Evolutionary conservation across 2,329 filamentous ascomycete species (phyloP).

Genomic region (Blastomyces gilchristii): DNA sequence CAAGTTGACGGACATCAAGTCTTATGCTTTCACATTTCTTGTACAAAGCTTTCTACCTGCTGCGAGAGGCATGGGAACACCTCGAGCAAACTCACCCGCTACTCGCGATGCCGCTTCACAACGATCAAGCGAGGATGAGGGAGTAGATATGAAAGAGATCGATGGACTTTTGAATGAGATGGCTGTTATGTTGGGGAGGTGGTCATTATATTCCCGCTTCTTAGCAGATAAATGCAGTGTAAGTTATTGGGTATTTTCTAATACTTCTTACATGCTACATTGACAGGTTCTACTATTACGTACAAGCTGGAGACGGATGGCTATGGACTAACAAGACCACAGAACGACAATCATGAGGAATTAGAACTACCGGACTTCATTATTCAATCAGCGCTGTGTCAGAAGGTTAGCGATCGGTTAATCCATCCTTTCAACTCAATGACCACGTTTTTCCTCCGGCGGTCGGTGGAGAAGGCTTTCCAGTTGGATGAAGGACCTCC

Average conservation of each 20-base stretch:
- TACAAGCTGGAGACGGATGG: slow-evolving; percentile 18
- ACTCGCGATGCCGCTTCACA: slow-evolving; percentile 41
- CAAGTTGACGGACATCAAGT: slow-evolving; percentile 88
- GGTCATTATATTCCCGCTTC: slow-evolving; percentile 87
- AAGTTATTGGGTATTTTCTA: slow-evolving; percentile 25
- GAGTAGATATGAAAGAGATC: slow-evolving; percentile 93
- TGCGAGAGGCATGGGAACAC: slow-evolving; percentile 54
- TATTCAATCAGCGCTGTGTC: slow-evolving; percentile 64
- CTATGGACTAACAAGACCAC: neutral
- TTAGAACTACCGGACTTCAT: slow-evolving; percentile 64
- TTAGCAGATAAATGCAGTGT: slow-evolving; percentile 77
- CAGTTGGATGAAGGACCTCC: slow-evolving; percentile 76
- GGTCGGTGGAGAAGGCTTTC: slow-evolving; percentile 94
- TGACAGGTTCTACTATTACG: slow-evolving; percentile 14
- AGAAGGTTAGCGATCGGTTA: slow-evolving; percentile 66
- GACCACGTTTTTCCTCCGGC: slow-evolving; percentile 92
- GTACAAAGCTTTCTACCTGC: slow-evolving; percentile 83
- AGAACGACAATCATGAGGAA: slow-evolving; percentile 22
- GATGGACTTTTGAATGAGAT: slow-evolving; percentile 81
- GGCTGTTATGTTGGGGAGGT: slow-evolving; percentile 81
- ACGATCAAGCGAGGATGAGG: slow-evolving; percentile 71
- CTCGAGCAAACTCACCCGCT: slow-evolving; percentile 68
- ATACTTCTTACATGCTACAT: slow-evolving; percentile 6
- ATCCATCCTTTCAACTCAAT: slow-evolving; percentile 77
- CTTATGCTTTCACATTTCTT: slow-evolving; percentile 93